These are phyloP conservation scores for Paratinospora sagittata DNA, from an alignment of 164 flowering plant genomes.

Conservation along the genomic window DNA sequence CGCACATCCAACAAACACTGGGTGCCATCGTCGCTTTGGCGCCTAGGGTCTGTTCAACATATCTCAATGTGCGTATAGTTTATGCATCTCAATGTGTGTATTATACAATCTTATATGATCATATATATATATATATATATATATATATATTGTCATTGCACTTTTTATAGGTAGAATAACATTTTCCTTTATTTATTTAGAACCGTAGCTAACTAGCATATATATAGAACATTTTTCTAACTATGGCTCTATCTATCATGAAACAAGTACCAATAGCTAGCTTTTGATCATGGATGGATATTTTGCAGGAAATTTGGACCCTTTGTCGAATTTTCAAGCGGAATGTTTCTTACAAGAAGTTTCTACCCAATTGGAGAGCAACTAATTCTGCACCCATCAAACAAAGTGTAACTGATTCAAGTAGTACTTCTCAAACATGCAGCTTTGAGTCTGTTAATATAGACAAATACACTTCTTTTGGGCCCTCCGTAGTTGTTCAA, in stretches of 20 bases:
- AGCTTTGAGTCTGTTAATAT: constrained; percentile 33
- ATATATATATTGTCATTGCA: too few relatives aligned
- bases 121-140: too few relatives aligned
- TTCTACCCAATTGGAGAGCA: constrained; percentile 39
- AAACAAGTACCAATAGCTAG: not conserved
- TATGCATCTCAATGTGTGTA: too few relatives aligned
- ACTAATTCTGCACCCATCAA: constrained; percentile 7
- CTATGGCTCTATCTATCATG: not conserved
- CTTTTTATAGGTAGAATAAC: not conserved
- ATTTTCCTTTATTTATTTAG: not conserved
- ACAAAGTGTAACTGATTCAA: constrained; percentile 15
- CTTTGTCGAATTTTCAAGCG: constrained; percentile 84
- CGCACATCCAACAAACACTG: too few relatives aligned
- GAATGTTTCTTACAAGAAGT: constrained; percentile 35
- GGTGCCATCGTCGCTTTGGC: too few relatives aligned
- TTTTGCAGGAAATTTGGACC: constrained; percentile 87
- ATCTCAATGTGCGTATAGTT: too few relatives aligned
- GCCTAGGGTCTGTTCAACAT: too few relatives aligned
- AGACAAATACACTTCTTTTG: constrained; percentile 22
- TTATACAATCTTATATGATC: too few relatives aligned
- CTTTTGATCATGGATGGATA: not conserved
- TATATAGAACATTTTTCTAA: too few relatives aligned
- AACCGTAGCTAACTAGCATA: too few relatives aligned
- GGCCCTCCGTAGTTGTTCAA: constrained; percentile 6
- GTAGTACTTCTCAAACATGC: constrained; percentile 30